Conservation (phyloP, 371 early-diverging fungal species). For the Fennellomyces sp. region DNA sequence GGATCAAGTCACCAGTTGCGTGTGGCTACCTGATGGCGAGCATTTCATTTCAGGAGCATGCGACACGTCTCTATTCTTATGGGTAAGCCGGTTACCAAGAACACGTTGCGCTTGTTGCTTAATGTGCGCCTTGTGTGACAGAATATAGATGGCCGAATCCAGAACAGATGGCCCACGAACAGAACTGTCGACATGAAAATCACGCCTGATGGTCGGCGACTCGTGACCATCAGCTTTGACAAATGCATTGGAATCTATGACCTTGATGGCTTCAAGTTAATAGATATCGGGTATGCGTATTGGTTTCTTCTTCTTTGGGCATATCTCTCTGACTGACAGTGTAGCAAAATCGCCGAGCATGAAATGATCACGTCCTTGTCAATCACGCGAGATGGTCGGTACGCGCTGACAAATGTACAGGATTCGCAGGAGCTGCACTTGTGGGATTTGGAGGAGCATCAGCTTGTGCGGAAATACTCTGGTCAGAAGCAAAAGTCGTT, state of each 20-base stretch:
- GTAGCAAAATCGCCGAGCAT: slow-evolving; percentile 66
- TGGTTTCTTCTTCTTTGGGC: background rate
- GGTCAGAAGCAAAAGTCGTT: slow-evolving; percentile 88
- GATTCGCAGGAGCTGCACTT: slow-evolving; percentile 74
- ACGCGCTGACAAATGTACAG: slow-evolving; percentile 75
- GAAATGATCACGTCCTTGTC: slow-evolving; percentile 79
- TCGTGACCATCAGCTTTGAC: slow-evolving; percentile 78
- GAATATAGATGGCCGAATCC: slow-evolving; percentile 61
- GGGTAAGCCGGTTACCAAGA: slow-evolving; percentile 57
- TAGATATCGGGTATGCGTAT: slow-evolving; percentile 49
- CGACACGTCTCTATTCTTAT: slow-evolving; percentile 77
- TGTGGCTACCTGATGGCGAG: slow-evolving; percentile 79
- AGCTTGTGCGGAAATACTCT: slow-evolving; percentile 70
- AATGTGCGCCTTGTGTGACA: no score
- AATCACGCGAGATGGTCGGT: slow-evolving; percentile 71
- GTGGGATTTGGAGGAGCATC: slow-evolving; percentile 80
- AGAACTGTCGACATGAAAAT: slow-evolving; percentile 88
- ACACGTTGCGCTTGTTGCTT: no score
- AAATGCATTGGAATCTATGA: slow-evolving; percentile 76
- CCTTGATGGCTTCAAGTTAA: slow-evolving; percentile 50
- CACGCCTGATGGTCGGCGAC: slow-evolving; percentile 66
- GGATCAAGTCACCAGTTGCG: slow-evolving; percentile 80
- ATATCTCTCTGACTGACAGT: background rate
- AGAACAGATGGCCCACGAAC: slow-evolving; percentile 68
- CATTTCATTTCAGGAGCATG: slow-evolving; percentile 81